Conservation (phyloP, 306 rosid genomes). For the Lathyrus oleraceus region DNA sequence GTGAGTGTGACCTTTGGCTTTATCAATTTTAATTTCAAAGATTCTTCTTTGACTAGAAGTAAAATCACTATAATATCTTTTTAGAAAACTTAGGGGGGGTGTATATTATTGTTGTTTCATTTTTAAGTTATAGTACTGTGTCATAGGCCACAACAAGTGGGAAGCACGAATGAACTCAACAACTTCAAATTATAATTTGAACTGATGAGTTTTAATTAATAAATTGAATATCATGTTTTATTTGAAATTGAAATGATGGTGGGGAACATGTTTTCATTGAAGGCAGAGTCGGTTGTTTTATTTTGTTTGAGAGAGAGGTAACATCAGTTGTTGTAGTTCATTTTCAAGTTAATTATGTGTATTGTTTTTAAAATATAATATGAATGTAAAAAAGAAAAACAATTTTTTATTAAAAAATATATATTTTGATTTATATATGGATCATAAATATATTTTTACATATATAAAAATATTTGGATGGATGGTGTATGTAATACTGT, state of each 20-base stretch:
- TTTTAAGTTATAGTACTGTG: not conserved
- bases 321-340: no score
- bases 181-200: not conserved
- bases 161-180: not conserved
- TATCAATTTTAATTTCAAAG: conserved; percentile 21
- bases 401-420: no score
- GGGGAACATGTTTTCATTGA: no score
- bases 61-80: not conserved
- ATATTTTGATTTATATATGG: no score
- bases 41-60: conserved; percentile 32
- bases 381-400: no score
- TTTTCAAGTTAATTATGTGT: no score
- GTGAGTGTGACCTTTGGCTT: conserved; percentile 5
- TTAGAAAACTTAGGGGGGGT: not conserved
- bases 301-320: no score
- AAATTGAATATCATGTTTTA: not conserved
- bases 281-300: not conserved
- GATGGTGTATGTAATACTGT: no score
- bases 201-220: not conserved
- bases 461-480: no score
- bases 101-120: not conserved
- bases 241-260: no score
- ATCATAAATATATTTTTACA: no score
- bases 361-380: no score
- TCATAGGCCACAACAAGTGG: not conserved